Evolutionary conservation across 108 stramenopile species (phyloP), one percentile per base, ranked within the genome.

Genomic region (Cylindrotheca closterium): DNA sequence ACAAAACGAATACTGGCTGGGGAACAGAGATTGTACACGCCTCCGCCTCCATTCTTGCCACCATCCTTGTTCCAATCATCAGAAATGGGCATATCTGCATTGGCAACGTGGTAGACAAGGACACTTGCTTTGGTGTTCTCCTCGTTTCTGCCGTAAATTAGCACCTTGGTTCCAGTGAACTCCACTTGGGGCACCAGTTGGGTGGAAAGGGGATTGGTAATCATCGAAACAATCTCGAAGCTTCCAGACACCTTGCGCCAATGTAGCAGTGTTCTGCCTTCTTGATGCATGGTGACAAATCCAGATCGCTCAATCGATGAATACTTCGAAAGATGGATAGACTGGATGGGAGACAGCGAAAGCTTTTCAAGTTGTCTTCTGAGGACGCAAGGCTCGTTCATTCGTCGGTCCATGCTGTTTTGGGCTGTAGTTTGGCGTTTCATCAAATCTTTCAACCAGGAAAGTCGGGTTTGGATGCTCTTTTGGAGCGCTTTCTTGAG

Each of bases 91-190:
- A 7, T 15, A 47, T 53, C 62, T 2, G 73, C 50, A 10, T 63
- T 70, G 17, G 72, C 58, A 17, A 88, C 80, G 7, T 81, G 77
- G 56, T 89, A 86, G 4, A 89, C 75, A 5, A 86, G 79, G 21
- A 89, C 21, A 30, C 84, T 78, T n/a, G n/a, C n/a, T n/a, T n/a
- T n/a, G 1, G 78, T 48, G 1, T 81, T 83, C 56, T 86, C 82
- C 34, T 86, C 80, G 68, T 89, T 85, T 70, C 82, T 67, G 12
- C 85, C 88, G 63, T 80, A 82, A 22, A 89, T 85, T 28, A 89
- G 59, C 1, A 89, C 52, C 23, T 81, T 74, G 12, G 71, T 65
- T 24, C 88, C 88, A 71, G 86, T 83, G 34, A 65, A 89, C 22
- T 59, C 51, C 3, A 89, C 70, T 31, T 59, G 63, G 10, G 88